phyloP scores from a whole-genome alignment of 2,329 filamentous ascomycete genomes.

The Fusarium pilosicola region DNA sequence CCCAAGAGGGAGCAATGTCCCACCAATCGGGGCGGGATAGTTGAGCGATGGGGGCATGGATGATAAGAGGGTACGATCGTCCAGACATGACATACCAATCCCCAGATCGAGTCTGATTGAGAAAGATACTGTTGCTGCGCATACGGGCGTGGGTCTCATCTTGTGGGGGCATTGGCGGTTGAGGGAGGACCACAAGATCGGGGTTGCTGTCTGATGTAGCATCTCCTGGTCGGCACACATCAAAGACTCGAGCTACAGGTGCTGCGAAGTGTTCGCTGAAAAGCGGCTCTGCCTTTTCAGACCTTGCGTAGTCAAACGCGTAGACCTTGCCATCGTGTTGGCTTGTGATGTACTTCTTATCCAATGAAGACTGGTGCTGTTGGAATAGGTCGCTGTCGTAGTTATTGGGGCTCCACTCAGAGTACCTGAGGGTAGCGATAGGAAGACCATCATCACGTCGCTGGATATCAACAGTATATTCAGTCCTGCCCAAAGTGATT shows the following conservation, averaged over 20 bases:
- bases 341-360: conserved; percentile 89
- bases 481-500: conserved; percentile 83
- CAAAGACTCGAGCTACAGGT: conserved; percentile 88
- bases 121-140: conserved; percentile 75
- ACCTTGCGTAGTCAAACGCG: conserved; percentile 75
- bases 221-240: conserved; percentile 80
- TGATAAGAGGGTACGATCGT: conserved; percentile 83
- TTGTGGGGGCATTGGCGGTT: conserved; percentile 74
- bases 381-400: conserved; percentile 86
- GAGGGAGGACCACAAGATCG: conserved; percentile 85
- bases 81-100: conserved; percentile 97
- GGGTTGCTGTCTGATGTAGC: conserved; percentile 71
- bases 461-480: conserved; percentile 90
- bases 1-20: conserved; percentile 54
- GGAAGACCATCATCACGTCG: conserved; percentile 77
- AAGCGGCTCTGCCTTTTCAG: conserved; percentile 61
- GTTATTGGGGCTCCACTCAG: conserved; percentile 94
- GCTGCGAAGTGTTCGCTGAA: conserved; percentile 77
- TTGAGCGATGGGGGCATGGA: conserved; percentile 67
- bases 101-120: conserved; percentile 87
- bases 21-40: conserved; percentile 60
- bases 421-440: conserved; percentile 90
- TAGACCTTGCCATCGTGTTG: conserved; percentile 86
- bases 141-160: conserved; percentile 62
- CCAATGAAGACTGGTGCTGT: conserved; percentile 83